Evolutionary conservation across 805 yeast genomes (phyloP).

Genomic region (Myxozyma mucilagina): DNA sequence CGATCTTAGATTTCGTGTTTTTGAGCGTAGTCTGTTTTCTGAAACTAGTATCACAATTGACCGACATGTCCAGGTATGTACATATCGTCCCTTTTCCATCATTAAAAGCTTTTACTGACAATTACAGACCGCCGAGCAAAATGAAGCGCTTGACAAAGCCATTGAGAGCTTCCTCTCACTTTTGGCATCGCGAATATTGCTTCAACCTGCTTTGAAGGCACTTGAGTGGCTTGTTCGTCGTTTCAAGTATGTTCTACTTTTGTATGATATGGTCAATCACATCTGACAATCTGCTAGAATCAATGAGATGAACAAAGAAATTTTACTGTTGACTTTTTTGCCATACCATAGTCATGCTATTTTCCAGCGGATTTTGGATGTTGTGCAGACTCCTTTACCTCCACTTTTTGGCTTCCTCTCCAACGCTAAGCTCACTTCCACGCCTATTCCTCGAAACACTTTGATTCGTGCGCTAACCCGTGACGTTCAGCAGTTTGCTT

Average conservation of each 20-base stretch:
- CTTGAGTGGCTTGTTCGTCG: slow-evolving; percentile 95
- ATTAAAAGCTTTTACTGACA: neutral
- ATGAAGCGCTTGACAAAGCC: slow-evolving; percentile 70
- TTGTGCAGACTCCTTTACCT: slow-evolving; percentile 69
- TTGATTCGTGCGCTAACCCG: slow-evolving; percentile 64
- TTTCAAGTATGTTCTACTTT: slow-evolving; percentile 45
- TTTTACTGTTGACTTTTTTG: slow-evolving; percentile 65
- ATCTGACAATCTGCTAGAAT: slow-evolving; percentile 44
- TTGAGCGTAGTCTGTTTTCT: slow-evolving; percentile 72
- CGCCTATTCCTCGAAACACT: slow-evolving; percentile 65
- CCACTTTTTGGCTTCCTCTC: slow-evolving; percentile 70
- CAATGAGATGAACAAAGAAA: slow-evolving; percentile 77
- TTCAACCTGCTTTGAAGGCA: slow-evolving; percentile 76
- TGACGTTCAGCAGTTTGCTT: slow-evolving; percentile 65
- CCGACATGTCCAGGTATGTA: slow-evolving; percentile 64
- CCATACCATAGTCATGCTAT: slow-evolving; percentile 78
- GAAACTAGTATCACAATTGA: slow-evolving; percentile 79
- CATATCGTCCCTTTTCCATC: neutral
- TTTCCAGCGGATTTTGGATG: slow-evolving; percentile 73
- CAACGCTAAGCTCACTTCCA: slow-evolving; percentile 63
- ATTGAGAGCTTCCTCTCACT: slow-evolving; percentile 72
- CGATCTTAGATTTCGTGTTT: slow-evolving; percentile 73
- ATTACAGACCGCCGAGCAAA: slow-evolving; percentile 60
- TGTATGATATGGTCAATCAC: neutral
- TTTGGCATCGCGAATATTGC: slow-evolving; percentile 71